phyloP scores from a whole-genome alignment of 2,329 filamentous ascomycete species.

The Cadophora malorum region DNA sequence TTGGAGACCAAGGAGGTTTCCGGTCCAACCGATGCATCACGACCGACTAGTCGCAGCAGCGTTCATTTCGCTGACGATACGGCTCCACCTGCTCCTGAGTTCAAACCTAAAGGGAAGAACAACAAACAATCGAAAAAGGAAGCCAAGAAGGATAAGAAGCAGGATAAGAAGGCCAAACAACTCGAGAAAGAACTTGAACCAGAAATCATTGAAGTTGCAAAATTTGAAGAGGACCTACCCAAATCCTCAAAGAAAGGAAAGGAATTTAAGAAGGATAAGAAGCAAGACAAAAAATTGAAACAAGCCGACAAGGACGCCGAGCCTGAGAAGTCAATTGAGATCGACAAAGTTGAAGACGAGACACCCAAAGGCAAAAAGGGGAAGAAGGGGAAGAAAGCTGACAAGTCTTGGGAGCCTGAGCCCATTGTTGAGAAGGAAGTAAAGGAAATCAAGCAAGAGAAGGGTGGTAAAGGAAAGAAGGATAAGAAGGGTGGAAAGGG shows the following conservation, averaged over 20 bases:
- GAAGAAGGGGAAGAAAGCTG: constrained; percentile 28
- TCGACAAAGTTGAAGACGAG: constrained; percentile 16
- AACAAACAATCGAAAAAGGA: constrained; percentile 33
- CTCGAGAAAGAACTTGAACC: constrained; percentile 24
- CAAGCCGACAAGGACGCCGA: constrained; percentile 10
- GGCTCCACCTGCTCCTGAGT: constrained; percentile 25
- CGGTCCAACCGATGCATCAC: constrained; percentile 8
- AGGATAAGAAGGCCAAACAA: constrained; percentile 25
- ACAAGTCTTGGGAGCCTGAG: constrained; percentile 9
- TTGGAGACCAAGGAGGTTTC: constrained; percentile 16
- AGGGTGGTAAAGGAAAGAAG: constrained; percentile 29
- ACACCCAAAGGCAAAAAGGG: constrained; percentile 21
- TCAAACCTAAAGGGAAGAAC: constrained; percentile 27
- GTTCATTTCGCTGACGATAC: constrained; percentile 33
- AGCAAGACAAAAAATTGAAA: constrained; percentile 23
- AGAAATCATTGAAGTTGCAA: constrained; percentile 1
- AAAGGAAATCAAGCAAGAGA: constrained; percentile 19
- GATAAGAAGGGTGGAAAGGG: constrained; percentile 26
- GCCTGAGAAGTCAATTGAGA: constrained; percentile 12
- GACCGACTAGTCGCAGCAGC: constrained; percentile 16
- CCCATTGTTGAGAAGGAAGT: constrained; percentile 9
- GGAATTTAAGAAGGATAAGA: constrained; percentile 25
- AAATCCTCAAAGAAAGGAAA: constrained; percentile 23
- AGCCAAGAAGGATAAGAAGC: constrained; percentile 28
- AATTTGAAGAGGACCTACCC: constrained; percentile 8